A percentile compares a stretch with the other conserved stretches of the same genome.
Conservation (phyloP, 23 red algal species). For the Gracilaria domingensis region DNA sequence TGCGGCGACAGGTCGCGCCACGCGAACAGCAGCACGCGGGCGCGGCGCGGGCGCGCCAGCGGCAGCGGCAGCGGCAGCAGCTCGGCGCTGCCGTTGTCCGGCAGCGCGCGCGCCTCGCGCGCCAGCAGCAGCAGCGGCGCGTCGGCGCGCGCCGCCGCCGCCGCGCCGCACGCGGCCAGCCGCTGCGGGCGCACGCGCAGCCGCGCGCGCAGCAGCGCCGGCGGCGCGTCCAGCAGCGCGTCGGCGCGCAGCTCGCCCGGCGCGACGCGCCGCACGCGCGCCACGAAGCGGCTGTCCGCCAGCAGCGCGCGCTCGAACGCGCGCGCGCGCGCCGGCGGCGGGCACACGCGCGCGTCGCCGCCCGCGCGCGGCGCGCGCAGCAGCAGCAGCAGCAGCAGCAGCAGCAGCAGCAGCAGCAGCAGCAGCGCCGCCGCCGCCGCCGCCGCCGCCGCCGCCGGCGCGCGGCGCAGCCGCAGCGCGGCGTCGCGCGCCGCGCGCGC, state of each 20-base stretch:
- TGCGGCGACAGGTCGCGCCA: background rate
- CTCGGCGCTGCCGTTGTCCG: background rate
- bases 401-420: no score
- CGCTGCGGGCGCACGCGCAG: background rate
- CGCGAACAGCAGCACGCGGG: background rate
- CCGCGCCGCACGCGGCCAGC: background rate
- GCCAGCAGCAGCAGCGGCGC: background rate
- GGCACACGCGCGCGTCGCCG: background rate
- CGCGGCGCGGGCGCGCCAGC: no score
- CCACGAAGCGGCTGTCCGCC: background rate
- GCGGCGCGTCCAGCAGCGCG: background rate
- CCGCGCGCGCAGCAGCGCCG: background rate
- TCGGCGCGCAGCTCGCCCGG: background rate
- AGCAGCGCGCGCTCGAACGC: background rate
- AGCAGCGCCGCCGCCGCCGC: background rate
- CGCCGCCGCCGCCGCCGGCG: background rate
- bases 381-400: slow-evolving; percentile 2
- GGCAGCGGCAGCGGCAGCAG: background rate
- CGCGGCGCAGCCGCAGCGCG: background rate
- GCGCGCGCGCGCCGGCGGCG: background rate
- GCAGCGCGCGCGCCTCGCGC: background rate
- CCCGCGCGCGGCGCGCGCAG: background rate
- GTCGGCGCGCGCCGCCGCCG: background rate
- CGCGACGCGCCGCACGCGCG: background rate
- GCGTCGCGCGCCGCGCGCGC: background rate